Evolutionary conservation across 164 flowering plant genomes (phyloP).

Genomic region (Aristolochia fimbriata): DNA sequence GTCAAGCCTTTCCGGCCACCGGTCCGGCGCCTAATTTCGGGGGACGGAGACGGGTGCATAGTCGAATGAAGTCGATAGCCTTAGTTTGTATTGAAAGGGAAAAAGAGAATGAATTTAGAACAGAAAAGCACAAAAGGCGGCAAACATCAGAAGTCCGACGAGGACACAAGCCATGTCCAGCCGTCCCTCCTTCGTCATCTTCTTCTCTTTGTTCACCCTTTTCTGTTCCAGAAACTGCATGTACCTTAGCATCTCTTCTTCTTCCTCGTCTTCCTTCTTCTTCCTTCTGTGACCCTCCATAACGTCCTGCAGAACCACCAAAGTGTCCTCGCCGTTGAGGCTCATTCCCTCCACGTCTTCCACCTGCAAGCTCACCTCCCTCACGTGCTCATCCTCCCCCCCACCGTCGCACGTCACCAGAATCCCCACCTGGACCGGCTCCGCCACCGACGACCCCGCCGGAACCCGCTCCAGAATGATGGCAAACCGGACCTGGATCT

Average conservation of each 20-base stretch:
- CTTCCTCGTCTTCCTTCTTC: slow-evolving; percentile 17
- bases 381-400: slow-evolving; percentile 45
- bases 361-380: slow-evolving; percentile 55
- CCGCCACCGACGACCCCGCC: slow-evolving; percentile 12
- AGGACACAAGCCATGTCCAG: slow-evolving; percentile 28
- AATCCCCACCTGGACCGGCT: slow-evolving; percentile 26
- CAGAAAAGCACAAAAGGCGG: slow-evolving; percentile 15
- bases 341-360: slow-evolving; percentile 65
- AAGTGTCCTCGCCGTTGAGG: slow-evolving; percentile 42
- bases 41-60: no score
- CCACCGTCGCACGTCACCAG: slow-evolving; percentile 33
- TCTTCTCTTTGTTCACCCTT: slow-evolving; percentile 22
- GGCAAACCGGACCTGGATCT: slow-evolving; percentile 35
- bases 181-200: slow-evolving; percentile 22
- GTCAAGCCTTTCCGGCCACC: neutral
- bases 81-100: no score
- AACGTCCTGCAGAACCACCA: slow-evolving; percentile 34
- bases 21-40: no score
- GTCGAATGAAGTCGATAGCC: no score
- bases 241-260: slow-evolving; percentile 15
- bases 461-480: slow-evolving; percentile 21
- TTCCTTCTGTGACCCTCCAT: slow-evolving; percentile 12
- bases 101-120: no score
- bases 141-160: slow-evolving; percentile 16
- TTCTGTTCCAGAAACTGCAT: slow-evolving; percentile 27